These are phyloP conservation scores for Chaetomiaceae sp. DNA, from an alignment of 2,329 filamentous ascomycete species.

Conservation along the genomic window DNA sequence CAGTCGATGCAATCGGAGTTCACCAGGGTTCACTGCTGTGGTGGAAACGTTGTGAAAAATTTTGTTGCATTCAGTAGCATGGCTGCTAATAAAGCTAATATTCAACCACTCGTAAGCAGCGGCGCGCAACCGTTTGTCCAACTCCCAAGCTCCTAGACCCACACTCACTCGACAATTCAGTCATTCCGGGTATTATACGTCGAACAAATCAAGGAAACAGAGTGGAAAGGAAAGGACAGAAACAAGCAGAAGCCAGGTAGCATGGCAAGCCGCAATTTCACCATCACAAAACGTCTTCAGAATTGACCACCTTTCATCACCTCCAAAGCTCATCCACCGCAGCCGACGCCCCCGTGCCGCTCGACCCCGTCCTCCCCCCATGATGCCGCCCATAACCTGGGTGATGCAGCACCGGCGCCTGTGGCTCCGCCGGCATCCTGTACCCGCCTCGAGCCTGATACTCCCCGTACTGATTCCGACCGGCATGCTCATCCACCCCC, in stretches of 20 bases:
- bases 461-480: no score
- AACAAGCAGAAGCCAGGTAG: no score
- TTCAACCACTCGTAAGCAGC: not conserved
- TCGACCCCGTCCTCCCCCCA: constrained; percentile 19
- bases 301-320: no score
- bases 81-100: no score
- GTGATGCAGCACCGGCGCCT: constrained; percentile 40
- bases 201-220: not conserved
- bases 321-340: constrained; percentile 5
- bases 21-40: no score
- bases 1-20: not conserved
- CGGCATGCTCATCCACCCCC: no score
- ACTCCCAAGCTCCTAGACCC: constrained; percentile 9
- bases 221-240: not conserved
- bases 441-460: not conserved
- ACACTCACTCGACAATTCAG: not conserved
- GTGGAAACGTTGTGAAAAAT: no score
- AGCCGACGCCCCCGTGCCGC: constrained; percentile 3
- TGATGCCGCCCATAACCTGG: constrained; percentile 40
- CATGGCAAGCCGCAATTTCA: no score
- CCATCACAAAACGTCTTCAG: not conserved
- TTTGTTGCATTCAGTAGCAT: no score
- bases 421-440: constrained; percentile 22
- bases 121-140: constrained; percentile 10
- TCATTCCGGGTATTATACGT: constrained; percentile 16